Evolutionary conservation across 2,329 filamentous ascomycete genomes (phyloP).

Genomic region (Metarhizium humberi): DNA sequence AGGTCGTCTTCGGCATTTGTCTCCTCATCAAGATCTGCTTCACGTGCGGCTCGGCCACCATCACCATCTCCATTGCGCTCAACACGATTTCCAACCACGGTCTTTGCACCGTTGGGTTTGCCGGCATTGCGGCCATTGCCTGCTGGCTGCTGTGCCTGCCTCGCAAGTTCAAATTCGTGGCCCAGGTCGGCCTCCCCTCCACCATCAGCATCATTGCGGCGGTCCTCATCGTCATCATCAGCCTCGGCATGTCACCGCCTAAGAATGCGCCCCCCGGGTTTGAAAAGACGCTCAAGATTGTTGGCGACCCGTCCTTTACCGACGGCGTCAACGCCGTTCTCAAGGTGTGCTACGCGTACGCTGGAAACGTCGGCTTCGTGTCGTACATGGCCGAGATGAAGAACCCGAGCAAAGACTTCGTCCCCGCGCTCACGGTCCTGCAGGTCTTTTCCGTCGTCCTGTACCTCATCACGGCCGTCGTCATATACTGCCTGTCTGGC

Average conservation of each 20-base stretch:
- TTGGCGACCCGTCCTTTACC: constrained; percentile 20
- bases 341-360: constrained; percentile 26
- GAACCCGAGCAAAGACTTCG: constrained; percentile 23
- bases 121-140: constrained; percentile 50
- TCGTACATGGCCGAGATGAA: constrained; percentile 26
- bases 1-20: constrained; percentile 38
- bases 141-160: constrained; percentile 57
- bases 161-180: constrained; percentile 46
- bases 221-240: constrained; percentile 27
- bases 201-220: constrained; percentile 25
- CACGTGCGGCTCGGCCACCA: constrained; percentile 57
- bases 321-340: constrained; percentile 23
- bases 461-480: constrained; percentile 22
- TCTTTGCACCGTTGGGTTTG: constrained; percentile 58
- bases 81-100: constrained; percentile 56
- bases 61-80: constrained; percentile 57
- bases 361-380: constrained; percentile 28
- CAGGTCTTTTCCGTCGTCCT: constrained; percentile 23
- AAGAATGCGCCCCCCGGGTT: constrained; percentile 17
- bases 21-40: constrained; percentile 65
- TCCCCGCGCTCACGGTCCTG: constrained; percentile 19
- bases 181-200: constrained; percentile 21
- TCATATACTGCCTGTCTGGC: constrained; percentile 22
- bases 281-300: constrained; percentile 19
- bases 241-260: constrained; percentile 22